Evolutionary conservation across 2,329 filamentous ascomycete species (phyloP), one percentile per base, ranked within the genome.

Genomic region (Podosphaera fusca): DNA sequence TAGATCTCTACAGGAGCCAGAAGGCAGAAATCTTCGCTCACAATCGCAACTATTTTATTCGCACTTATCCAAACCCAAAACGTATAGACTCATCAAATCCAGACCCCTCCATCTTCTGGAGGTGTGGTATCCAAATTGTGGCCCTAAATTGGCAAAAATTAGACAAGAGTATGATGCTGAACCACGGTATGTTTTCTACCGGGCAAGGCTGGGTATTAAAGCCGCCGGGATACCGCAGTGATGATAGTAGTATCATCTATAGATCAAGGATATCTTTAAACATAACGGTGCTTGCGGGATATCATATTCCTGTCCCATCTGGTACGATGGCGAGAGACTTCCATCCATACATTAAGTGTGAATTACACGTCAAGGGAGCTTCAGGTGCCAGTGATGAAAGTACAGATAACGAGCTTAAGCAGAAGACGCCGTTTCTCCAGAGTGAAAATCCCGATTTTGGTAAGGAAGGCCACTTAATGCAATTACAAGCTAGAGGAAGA

Each of bases 111-210:
- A 75, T 83, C 2, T 92, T 89, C 69, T 95, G 89, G 89, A 78
- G 87, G 36, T 82, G 86, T 61, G 89, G 89, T 12, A 83, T 94
- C 2, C 89, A 95, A 69, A 83, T 95, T 63, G 87, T 94, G 1
- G 89, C 89, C 0, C 73, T 96, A 59, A 95, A 95, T 70, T 96
- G 89, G 87, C 89, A 96, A 69, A 83, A 82, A 60, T 82, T 85
- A 69, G 88, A 95, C 65, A 84, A 87, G 63, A 88, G 87, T 36
- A 94, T 94, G 82, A 95, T 95, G 90, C 76, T 95, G 12, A 95
- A 95, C 66, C 82, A 92, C 66, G 89, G 80, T 63, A 92, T 94
- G 87, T 95, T 95, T 69, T 77, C 80, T 1, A 85, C 81, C 8
- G 84, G 85, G 55, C 73, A 78, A 47, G 89, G 90, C 46, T 95